Percentiles rank a stretch among this genome's conserved stretches.
These are phyloP conservation scores for Globisporangium solare DNA, from an alignment of 352 stramenopile genomes.

Conservation along the genomic window DNA sequence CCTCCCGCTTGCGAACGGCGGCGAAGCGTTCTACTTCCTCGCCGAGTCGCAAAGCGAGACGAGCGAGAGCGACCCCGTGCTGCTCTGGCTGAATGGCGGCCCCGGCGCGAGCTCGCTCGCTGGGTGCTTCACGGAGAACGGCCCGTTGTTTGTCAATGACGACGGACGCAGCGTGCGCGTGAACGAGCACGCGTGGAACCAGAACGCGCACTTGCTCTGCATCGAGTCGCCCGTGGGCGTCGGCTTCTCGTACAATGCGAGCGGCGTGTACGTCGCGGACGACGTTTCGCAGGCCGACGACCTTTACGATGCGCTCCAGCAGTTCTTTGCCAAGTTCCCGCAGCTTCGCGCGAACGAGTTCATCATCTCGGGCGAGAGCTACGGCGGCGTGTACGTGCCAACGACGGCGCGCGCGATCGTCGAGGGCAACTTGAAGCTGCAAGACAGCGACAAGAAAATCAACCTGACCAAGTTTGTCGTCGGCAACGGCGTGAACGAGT, in stretches of 20 bases:
- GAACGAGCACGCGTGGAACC: slow-evolving; percentile 59
- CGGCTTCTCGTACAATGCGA: slow-evolving; percentile 62
- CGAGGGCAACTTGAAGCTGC: slow-evolving; percentile 28
- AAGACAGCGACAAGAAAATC: slow-evolving; percentile 22
- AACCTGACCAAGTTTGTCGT: slow-evolving; percentile 89
- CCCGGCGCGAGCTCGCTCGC: slow-evolving; percentile 53
- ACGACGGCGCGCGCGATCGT: slow-evolving; percentile 54
- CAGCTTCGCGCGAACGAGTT: slow-evolving; percentile 75
- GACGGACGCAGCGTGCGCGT: slow-evolving; percentile 36
- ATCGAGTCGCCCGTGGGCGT: slow-evolving; percentile 62
- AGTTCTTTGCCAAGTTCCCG: slow-evolving; percentile 87
- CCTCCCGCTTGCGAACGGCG: slow-evolving; percentile 13
- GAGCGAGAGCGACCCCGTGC: slow-evolving; percentile 35
- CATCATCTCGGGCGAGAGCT: slow-evolving; percentile 75
- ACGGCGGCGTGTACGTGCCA: slow-evolving; percentile 77
- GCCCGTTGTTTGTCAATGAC: slow-evolving; percentile 56
- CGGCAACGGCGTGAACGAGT: slow-evolving; percentile 67
- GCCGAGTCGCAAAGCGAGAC: slow-evolving; percentile 51
- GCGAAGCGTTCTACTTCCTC: slow-evolving; percentile 45
- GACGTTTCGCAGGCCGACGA: slow-evolving; percentile 72
- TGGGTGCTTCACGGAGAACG: slow-evolving; percentile 67
- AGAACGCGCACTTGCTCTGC: slow-evolving; percentile 47
- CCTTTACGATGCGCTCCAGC: slow-evolving; percentile 72
- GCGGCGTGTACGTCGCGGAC: slow-evolving; percentile 60
- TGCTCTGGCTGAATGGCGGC: slow-evolving; percentile 70